Base-by-base conservation (phyloP, 2,329 filamentous ascomycete species). In the Paraphoma sp. region DNA sequence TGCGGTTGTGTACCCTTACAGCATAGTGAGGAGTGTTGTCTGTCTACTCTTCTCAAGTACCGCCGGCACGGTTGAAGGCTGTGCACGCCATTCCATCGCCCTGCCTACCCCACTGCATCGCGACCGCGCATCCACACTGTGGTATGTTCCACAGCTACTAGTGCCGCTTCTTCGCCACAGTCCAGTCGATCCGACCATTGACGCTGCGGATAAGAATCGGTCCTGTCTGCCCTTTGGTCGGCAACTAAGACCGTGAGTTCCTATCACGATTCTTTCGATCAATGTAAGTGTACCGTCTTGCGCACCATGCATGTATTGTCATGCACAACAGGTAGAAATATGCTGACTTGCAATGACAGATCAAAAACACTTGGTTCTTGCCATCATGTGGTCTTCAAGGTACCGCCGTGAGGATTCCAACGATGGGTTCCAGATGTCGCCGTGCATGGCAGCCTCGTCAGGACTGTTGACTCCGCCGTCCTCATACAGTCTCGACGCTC, bases 61-160 rank as follows among this genome's bases (percentile, higher is more conserved):
- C 71, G 62, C 54, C 48, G 56, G 48, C 59, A 63, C 65, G 66
- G 69, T 64, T 48, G 54, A 56, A 54, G 57, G 51, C 38, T 48
- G 56, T 59, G 61, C 60, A 65, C 64, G 62, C 63, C 72, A 76
- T 76, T 75, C 73, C 69, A 65, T 57, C 63, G 65, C 70, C 70
- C 69, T 73, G 65, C 67, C 33, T 36, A 14, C 33, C 33, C 33
- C 65, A 64, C 69, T 65, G 67, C 71, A 70, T 67, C 71, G 67
- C 66, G 68, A 69, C 62, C 66, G 69, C 70, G 68, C 59, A 58
- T 57, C 56, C 50, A 45, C 57, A 56, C 53, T 64, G 60, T 67
- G 65, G 62, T 53, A 70, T 71, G 71, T 74, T 68, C 53, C 68
- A 75, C 71, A 64, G 52, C 57, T 59, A 60, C 68, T 66, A 70